phyloP scores from a whole-genome alignment of 768 basidiomycete genomes.

The Sistotremastrum suecicum region DNA sequence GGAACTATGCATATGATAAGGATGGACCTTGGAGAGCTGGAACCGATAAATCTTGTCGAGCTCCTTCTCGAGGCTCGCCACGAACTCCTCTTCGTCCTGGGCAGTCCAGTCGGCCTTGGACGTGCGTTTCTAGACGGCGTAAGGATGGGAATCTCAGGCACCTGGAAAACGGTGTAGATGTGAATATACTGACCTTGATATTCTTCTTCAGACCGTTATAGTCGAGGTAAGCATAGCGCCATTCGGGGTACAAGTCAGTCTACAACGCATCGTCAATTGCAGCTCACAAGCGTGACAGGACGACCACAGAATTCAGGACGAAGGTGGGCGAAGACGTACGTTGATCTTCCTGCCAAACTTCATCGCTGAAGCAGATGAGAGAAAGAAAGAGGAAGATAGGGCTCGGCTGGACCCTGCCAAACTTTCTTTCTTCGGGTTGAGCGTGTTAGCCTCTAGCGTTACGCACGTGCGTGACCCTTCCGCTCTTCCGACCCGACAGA shows the following conservation, averaged over 20 bases:
- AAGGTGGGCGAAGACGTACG: slow-evolving; percentile 21
- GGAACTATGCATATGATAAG: neutral
- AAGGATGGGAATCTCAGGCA: neutral
- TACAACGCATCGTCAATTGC: slow-evolving; percentile 15
- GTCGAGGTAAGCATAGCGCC: slow-evolving; percentile 82
- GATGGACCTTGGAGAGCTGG: slow-evolving; percentile 68
- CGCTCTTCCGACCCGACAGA: no score
- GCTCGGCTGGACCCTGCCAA: neutral
- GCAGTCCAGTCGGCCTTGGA: slow-evolving; percentile 52
- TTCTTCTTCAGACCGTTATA: slow-evolving; percentile 84
- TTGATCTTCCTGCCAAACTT: slow-evolving; percentile 75
- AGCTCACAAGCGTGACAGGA: neutral
- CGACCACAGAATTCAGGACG: slow-evolving; percentile 1
- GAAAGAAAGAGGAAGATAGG: neutral
- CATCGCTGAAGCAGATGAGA: slow-evolving; percentile 25
- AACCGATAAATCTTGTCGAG: slow-evolving; percentile 92
- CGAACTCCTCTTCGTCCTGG: slow-evolving; percentile 74
- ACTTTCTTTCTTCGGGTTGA: neutral
- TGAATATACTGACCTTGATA: slow-evolving; percentile 47
- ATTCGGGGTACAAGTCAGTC: slow-evolving; percentile 80
- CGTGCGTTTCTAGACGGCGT: slow-evolving; percentile 29
- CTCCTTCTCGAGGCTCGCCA: slow-evolving; percentile 63
- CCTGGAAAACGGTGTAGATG: slow-evolving; percentile 3
- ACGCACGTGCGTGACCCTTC: neutral
- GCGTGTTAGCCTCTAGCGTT: neutral